These are phyloP conservation scores for Candida endomychidarum DNA, from an alignment of 805 yeast species.

Conservation along the genomic window DNA sequence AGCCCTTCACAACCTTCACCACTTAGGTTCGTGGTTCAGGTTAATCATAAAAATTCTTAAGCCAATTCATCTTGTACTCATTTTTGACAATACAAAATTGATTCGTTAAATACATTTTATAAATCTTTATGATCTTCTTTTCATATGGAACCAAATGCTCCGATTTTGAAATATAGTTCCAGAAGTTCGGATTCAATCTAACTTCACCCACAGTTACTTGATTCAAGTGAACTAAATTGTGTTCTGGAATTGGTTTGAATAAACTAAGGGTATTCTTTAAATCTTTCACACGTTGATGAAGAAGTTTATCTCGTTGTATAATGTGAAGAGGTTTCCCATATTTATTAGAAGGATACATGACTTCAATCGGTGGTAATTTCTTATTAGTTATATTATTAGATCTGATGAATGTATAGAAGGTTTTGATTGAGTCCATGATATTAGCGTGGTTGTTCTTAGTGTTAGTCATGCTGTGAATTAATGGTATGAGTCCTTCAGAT, in stretches of 20 bases:
- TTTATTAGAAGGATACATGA: slow-evolving; percentile 28
- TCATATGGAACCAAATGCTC: slow-evolving; percentile 30
- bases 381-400: slow-evolving; percentile 18
- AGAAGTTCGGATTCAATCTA: slow-evolving; percentile 25
- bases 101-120: slow-evolving; percentile 26
- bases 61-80: slow-evolving; percentile 22
- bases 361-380: slow-evolving; percentile 32
- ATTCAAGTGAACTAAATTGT: slow-evolving; percentile 19
- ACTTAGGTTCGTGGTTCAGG: no score
- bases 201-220: slow-evolving; percentile 17
- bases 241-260: slow-evolving; percentile 23
- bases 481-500: neutral
- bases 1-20: no score
- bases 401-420: neutral
- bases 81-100: slow-evolving; percentile 28
- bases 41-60: slow-evolving; percentile 16
- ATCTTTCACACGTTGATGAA: slow-evolving; percentile 24
- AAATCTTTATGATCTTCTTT: slow-evolving; percentile 26
- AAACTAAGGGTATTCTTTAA: slow-evolving; percentile 21
- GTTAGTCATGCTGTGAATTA: no score
- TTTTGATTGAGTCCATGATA: no score
- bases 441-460: no score
- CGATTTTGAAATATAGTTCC: slow-evolving; percentile 27
- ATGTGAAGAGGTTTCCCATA: slow-evolving; percentile 33
- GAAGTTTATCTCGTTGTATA: slow-evolving; percentile 24